Evolutionary conservation across 108 stramenopile genomes (phyloP), one percentile per base, ranked within the genome.

Genomic region (Chaetoceros muelleri): DNA sequence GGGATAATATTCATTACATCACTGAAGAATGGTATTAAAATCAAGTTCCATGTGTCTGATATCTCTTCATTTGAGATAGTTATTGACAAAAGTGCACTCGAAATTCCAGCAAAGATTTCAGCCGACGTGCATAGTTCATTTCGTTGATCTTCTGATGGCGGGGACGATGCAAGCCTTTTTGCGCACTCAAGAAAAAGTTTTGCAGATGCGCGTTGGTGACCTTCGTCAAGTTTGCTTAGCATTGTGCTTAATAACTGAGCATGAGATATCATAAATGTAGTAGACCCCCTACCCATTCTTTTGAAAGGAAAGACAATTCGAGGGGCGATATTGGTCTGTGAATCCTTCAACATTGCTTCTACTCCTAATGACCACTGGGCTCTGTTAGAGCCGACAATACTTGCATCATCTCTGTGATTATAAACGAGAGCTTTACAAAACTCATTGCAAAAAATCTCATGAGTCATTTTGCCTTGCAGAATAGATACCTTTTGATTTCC

Each of bases 311-410:
- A 94, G 24, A 90, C 46, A 21, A 76, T 75, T 48, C 70, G 66
- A 5, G 78, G 73, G 3, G 87, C 86, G 60, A 86, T 61, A 53
- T 84, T 82, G 13, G 72, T 58, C 28, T 81, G 64, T 16, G 86
- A 75, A 69, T 92, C 90, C 18, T 78, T 74, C 58, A 94, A 71
- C 25, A 94, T 79, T 58, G 87, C 84, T 53, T 83, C 86, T 2
- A 94, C 81, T 30, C 93, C 93, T 47, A 72, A 48, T 21, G 84
- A 83, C 88, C 89, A 89, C 63, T 94, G 87, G 2, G 87, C 84
- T 30, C 78, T 70, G 47, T 89, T 80, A 1, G 86, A 85, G 8
- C 86, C 86, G 22, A 78, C 86, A 54, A 87, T 75, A 60, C 83
- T 86, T n/a, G 73, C 64, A 63, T 94, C 85, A 66, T 86, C 89